phyloP scores from a whole-genome alignment of 1,139 yeast species.

The Scheffersomyces illinoinensis region DNA sequence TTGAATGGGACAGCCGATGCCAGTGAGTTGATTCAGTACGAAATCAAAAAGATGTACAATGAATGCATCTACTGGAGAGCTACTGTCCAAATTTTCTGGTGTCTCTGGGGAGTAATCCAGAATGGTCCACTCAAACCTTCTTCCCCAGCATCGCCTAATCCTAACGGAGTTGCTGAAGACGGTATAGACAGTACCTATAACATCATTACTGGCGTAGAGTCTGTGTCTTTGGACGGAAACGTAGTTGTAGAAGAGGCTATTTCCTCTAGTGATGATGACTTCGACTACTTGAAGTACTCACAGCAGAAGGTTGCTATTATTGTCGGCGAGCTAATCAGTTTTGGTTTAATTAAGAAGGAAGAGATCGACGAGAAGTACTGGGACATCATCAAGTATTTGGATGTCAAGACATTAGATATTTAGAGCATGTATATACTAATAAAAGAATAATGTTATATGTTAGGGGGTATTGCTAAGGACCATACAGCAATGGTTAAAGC shows the following conservation, averaged over 20 bases:
- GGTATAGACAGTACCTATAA: constrained; percentile 46
- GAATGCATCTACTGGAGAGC: constrained; percentile 81
- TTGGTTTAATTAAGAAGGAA: constrained; percentile 51
- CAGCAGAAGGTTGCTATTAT: constrained; percentile 71
- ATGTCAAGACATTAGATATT: constrained; percentile 33
- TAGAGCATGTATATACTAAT: constrained; percentile 7
- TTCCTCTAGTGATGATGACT: constrained; percentile 60
- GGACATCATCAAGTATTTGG: constrained; percentile 40
- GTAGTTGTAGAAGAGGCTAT: constrained; percentile 33
- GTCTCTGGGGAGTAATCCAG: constrained; percentile 89
- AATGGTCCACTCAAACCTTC: constrained; percentile 44
- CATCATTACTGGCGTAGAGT: constrained; percentile 37
- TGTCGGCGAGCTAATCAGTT: constrained; percentile 70
- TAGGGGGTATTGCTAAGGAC: background rate
- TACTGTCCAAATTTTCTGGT: constrained; percentile 79
- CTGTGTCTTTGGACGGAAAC: constrained; percentile 25
- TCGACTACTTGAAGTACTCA: constrained; percentile 77
- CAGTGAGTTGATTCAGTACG: constrained; percentile 43
- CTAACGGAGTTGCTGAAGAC: constrained; percentile 14
- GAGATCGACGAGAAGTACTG: constrained; percentile 28
- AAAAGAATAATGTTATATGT: background rate
- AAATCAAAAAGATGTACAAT: constrained; percentile 59
- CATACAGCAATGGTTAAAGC: background rate
- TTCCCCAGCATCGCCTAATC: constrained; percentile 4
- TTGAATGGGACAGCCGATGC: constrained; percentile 19